A percentile compares a stretch with the other conserved stretches of the same genome.
Evolutionary conservation across 2,329 filamentous ascomycete genomes (phyloP).

Genomic region (Sporothrix euskadiensis): DNA sequence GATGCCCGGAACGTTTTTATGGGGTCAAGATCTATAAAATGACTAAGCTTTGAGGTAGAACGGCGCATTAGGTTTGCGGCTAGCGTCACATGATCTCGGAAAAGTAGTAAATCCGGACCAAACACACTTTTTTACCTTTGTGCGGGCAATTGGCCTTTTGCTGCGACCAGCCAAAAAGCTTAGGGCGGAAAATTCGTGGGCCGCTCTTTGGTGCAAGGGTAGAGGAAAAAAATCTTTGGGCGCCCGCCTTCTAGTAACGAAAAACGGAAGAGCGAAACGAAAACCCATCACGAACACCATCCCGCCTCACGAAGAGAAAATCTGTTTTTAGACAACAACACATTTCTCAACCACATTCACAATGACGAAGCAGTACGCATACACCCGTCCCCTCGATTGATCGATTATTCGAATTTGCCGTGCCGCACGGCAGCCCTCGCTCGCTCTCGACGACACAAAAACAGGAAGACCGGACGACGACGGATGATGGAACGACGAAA

Average conservation of each 20-base stretch:
- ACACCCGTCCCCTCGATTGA: neutral
- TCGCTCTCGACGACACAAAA: constrained; percentile 22
- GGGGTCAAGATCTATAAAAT: neutral
- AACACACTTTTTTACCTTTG: constrained; percentile 22
- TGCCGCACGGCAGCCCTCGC: constrained; percentile 11
- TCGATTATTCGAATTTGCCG: neutral
- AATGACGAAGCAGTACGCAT: constrained; percentile 71
- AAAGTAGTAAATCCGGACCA: constrained; percentile 28
- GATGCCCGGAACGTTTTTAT: no score
- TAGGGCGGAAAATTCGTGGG: constrained; percentile 29
- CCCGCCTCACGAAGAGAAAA: constrained; percentile 24
- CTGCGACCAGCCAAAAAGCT: neutral
- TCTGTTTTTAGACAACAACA: constrained; percentile 25
- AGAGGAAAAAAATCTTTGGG: constrained; percentile 27
- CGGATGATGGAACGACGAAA: neutral
- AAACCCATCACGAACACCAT: constrained; percentile 29
- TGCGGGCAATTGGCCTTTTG: constrained; percentile 17
- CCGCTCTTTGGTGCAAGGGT: neutral
- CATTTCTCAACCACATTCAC: constrained; percentile 46
- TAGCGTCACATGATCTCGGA: constrained; percentile 29
- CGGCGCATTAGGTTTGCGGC: neutral
- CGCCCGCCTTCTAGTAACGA: constrained; percentile 13
- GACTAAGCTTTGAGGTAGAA: neutral
- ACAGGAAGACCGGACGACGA: constrained; percentile 5
- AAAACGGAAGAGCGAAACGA: constrained; percentile 22